Base-by-base conservation (phyloP, 805 yeast genomes). In the Candida rishiriensis region DNA sequence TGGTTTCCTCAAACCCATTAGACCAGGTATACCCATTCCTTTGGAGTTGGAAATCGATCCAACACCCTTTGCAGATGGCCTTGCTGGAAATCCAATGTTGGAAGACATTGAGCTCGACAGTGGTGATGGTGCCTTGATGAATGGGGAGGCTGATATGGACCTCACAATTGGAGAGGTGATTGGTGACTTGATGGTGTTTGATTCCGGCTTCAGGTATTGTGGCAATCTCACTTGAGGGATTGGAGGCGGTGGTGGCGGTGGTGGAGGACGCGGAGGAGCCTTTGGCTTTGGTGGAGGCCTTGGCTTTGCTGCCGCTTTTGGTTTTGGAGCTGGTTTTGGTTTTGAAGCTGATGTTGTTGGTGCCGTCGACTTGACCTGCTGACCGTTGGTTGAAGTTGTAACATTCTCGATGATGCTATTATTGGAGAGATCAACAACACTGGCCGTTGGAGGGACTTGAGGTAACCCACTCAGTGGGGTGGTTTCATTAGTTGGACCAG, bases 201-300 rank as follows among this genome's bases (percentile, higher is more conserved):
- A 37, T 15, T 47, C 55, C 3, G 66, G 67, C 41, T 54, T 61
- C 41, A 56, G 50, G 44, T 64, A 65, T 21, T 60, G 65, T 1
- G 68, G 68, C 10, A 61, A 44, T 26, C 52, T 59, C 26, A 63
- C 59, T 21, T 47, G 49, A 3, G 58, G 53, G 11, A 51, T 50
- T 4, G 50, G 36, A 1, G 51, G 30, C n/a, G 50, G 32, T 8
- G 44, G 32, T 10, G 42, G 36, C 3, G 39, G 34, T 6, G 21
- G 39, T 14, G 31, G 35, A 3, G 17, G 36, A 21, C 32, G 11
- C 8, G 34, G 34, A 29, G 34, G 37, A 12, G 49, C 34, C 10
- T 47, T 39, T 36, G 46, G 38, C 12, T 42, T 21, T 39, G 51
- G 38, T 11, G 43, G 10, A 14, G 38, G 11, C 39, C 28, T 42